Evolutionary conservation across 208 protist species (phyloP), one percentile per base, ranked within the genome.

Genomic region (Acanthamoeba polyphaga): DNA sequence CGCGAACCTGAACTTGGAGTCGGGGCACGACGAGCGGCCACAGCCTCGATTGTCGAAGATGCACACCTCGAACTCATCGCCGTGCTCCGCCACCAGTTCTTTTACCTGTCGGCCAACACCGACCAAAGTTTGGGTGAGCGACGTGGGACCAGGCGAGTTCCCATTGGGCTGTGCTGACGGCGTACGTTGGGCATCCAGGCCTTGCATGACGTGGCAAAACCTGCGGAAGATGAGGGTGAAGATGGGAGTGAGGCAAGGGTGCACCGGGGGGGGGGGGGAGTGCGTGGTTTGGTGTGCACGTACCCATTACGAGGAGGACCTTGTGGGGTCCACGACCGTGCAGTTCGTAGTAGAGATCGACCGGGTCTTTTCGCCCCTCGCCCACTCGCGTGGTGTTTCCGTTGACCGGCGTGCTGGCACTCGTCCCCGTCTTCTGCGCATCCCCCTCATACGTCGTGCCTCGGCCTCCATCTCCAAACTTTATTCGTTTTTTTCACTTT

Each of bases 31-130:
- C 12, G 53, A 70, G 82, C 82, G 82, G 29, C 82, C 82, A 15
- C 49, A 60, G 58, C 82, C 82, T 6, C 82, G 82, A 27, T 90
- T 90, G 82, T 90, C 82, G 49, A 90, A 90, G 29, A 90, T 90
- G 38, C 82, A 90, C 46, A 90, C 19, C 58, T 90, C 29, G 32
- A 68, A 66, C 51, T 90, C 82, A 32, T 90, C 58, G 10, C 58
- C 49, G 82, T 90, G 82, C 29, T 68, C 22, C 27, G 13, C 51
- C 10, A 68, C 32, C 29, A 90, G 58, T 17, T 27, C 15, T 8
- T 64, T 24, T 29, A 90, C n/a, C 82, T 90, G 82, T 15, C 32
- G 49, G 24, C 70, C 29, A 29, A 78, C 17, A 19, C 68, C 8
- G 17, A 76, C n/a, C 74, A 82, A 13, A 29, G 43, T 49, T 49